phyloP scores from a whole-genome alignment of 441 rosid species.

The Populus hybrid region DNA sequence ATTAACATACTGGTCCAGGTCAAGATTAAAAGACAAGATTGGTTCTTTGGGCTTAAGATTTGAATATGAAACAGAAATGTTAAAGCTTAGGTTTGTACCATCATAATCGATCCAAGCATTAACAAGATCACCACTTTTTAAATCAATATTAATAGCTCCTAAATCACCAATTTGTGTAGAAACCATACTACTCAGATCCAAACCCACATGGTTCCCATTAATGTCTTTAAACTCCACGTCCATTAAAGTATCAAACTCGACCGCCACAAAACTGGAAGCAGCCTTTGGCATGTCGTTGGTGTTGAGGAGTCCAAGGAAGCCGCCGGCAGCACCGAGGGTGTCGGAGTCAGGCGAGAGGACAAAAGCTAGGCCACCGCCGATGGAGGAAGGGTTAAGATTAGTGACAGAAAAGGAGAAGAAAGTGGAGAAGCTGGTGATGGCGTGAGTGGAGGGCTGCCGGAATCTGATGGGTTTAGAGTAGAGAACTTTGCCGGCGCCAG shows the following conservation, averaged over 20 bases:
- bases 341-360: conserved; percentile 68
- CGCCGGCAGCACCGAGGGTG: conserved; percentile 67
- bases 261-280: conserved; percentile 64
- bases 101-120: conserved; percentile 84
- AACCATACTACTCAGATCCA: conserved; percentile 80
- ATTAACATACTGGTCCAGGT: conserved; percentile 67
- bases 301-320: conserved; percentile 59
- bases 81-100: conserved; percentile 39
- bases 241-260: conserved; percentile 90
- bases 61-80: conserved; percentile 70
- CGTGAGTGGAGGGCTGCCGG: conserved; percentile 49
- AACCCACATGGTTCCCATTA: conserved; percentile 90
- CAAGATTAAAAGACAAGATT: conserved; percentile 48
- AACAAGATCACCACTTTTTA: conserved; percentile 80
- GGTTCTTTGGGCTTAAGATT: conserved; percentile 77
- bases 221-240: conserved; percentile 77
- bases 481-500: conserved; percentile 23
- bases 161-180: conserved; percentile 66
- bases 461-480: conserved; percentile 64
- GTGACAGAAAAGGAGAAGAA: conserved; percentile 75
- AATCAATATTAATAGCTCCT: conserved; percentile 61
- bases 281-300: conserved; percentile 27
- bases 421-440: conserved; percentile 69
- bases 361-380: conserved; percentile 96
- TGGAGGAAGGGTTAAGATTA: conserved; percentile 82